Conservation (phyloP, 2,329 filamentous ascomycete genomes). For the Nannizzia gypsea region DNA sequence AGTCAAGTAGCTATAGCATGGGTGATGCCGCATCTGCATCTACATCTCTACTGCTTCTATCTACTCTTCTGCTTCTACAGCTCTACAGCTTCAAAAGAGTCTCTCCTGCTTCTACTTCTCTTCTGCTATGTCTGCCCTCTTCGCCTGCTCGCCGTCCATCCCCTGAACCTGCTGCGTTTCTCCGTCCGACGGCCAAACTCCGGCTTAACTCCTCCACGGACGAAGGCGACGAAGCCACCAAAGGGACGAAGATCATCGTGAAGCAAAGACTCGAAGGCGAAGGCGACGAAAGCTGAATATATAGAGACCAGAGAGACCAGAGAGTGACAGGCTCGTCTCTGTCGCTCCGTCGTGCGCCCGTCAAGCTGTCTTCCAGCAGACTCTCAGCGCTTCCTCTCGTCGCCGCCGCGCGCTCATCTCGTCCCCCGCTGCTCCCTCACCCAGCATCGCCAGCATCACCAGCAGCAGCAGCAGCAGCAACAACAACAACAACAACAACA, state of each 20-base stretch:
- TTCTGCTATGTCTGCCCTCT: not conserved
- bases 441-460: constrained; percentile 10
- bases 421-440: constrained; percentile 16
- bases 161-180: not conserved
- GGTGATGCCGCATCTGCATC: not conserved
- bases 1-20: no score
- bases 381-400: constrained; percentile 15
- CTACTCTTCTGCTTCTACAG: not conserved
- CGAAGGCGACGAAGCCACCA: not conserved
- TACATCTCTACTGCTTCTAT: not conserved
- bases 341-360: constrained; percentile 15
- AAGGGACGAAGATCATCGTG: not conserved
- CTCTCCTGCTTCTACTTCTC: not conserved
- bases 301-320: not conserved
- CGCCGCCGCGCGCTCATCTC: constrained; percentile 18
- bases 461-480: constrained; percentile 8
- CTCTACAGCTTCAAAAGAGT: not conserved
- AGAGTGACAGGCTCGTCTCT: constrained; percentile 12
- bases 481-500: constrained; percentile 7
- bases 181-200: constrained; percentile 6
- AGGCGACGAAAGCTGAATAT: not conserved
- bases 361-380: constrained; percentile 22
- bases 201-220: constrained; percentile 12
- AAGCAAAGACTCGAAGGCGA: not conserved
- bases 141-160: not conserved